A percentile compares a stretch with the other conserved stretches of the same genome.
Conservation (phyloP, 257 asterid genomes). For the Lithospermum erythrorhizon region DNA sequence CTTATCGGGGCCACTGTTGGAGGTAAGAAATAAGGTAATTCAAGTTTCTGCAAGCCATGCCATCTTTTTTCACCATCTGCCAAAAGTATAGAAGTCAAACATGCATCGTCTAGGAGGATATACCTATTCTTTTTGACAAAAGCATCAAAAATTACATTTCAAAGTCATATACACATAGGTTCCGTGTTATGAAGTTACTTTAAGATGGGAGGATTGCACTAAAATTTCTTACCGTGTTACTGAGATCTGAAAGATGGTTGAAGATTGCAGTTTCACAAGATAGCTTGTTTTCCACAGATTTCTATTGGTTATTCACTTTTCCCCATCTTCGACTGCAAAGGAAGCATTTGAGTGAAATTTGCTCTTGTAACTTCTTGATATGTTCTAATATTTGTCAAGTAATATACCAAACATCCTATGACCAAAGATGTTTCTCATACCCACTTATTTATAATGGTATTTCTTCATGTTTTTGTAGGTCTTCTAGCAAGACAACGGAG, state of each 20-base stretch:
- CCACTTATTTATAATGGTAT: not conserved
- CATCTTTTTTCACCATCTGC: constrained; percentile 4
- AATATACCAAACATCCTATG: not conserved
- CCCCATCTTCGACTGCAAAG: too few species aligned
- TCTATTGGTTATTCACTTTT: too few species aligned
- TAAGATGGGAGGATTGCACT: too few species aligned
- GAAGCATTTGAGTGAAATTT: not conserved
- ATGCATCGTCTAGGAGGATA: not conserved
- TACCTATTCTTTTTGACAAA: not conserved
- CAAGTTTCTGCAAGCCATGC: not conserved
- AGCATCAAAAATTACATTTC: not conserved
- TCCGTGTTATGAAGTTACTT: too few species aligned
- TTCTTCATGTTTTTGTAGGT: constrained; percentile 30
- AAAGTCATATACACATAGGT: not conserved
- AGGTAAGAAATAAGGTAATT: constrained; percentile 32
- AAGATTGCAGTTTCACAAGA: too few species aligned
- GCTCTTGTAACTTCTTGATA: not conserved
- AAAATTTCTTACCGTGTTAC: too few species aligned
- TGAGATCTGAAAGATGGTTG: too few species aligned
- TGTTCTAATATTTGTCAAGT: not conserved
- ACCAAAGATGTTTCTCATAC: not conserved
- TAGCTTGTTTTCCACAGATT: too few species aligned
- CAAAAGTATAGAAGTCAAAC: constrained; percentile 1
- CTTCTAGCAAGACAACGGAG: constrained; percentile 88
- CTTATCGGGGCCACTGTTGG: constrained; percentile 95